Evolutionary conservation across 164 flowering plant genomes (phyloP).

Genomic region (Vitis rupestris): DNA sequence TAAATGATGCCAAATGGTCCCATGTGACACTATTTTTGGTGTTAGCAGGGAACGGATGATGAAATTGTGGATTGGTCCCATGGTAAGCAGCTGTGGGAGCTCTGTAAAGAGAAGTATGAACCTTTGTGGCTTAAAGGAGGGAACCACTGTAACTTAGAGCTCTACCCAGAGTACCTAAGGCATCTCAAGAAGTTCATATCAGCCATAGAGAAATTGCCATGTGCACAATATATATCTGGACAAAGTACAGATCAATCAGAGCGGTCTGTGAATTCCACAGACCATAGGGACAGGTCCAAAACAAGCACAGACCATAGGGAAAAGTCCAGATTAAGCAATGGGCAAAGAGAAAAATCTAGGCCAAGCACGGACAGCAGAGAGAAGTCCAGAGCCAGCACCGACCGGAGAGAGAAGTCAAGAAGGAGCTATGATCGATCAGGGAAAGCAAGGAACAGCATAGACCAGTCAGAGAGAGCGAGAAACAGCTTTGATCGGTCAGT

Average conservation of each 20-base stretch:
- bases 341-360: conserved; percentile 52
- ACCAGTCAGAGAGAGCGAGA: conserved; percentile 32
- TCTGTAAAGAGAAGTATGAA: conserved; percentile 68
- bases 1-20: background rate
- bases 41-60: conserved; percentile 65
- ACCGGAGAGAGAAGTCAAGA: conserved; percentile 45
- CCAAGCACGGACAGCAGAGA: conserved; percentile 44
- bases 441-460: conserved; percentile 33
- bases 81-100: conserved; percentile 75
- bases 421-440: conserved; percentile 40
- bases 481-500: conserved; percentile 34
- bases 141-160: conserved; percentile 65
- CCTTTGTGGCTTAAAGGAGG: conserved; percentile 73
- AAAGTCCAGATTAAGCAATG: conserved; percentile 33
- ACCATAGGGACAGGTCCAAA: conserved; percentile 28
- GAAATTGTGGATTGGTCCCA: conserved; percentile 72
- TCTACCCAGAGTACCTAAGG: conserved; percentile 53
- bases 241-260: conserved; percentile 21
- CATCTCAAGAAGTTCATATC: conserved; percentile 66
- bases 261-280: conserved; percentile 21
- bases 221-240: conserved; percentile 9
- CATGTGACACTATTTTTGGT: background rate
- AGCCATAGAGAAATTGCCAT: conserved; percentile 50
- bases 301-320: conserved; percentile 36
- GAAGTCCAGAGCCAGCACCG: conserved; percentile 44